Evolutionary conservation across 1,284 basidiomycete species (phyloP).

Genomic region (Marasmius tenuissimus): DNA sequence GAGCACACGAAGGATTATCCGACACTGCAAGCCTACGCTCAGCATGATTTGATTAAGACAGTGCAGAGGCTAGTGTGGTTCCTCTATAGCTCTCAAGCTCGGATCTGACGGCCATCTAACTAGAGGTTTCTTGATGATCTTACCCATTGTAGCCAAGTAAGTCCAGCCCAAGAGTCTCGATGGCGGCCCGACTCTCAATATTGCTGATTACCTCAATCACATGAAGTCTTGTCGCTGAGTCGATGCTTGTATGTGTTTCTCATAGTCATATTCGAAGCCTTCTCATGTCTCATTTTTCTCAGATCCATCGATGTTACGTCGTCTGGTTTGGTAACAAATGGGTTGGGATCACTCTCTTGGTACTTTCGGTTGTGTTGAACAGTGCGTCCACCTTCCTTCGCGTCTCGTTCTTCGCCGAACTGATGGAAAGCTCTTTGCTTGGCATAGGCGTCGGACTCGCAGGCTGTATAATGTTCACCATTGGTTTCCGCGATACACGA

Average conservation of each 20-base stretch:
- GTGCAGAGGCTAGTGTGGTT: background rate
- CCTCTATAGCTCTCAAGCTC: background rate
- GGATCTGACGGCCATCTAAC: background rate
- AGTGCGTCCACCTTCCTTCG: background rate
- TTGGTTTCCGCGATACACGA: background rate
- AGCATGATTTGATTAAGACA: conserved; percentile 1
- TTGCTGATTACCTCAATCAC: background rate
- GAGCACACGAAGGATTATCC: conserved; percentile 4
- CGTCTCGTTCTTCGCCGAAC: background rate
- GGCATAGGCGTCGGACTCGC: background rate
- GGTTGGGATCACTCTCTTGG: background rate
- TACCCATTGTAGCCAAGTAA: conserved; percentile 1
- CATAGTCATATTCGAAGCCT: background rate
- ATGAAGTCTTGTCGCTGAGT: background rate
- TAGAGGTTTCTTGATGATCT: conserved; percentile 3
- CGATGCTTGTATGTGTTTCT: background rate
- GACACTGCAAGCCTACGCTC: background rate
- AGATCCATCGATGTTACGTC: conserved; percentile 3
- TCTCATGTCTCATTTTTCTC: background rate
- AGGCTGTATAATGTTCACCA: conserved; percentile 3
- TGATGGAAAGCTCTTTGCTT: background rate
- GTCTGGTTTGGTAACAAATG: conserved; percentile 3
- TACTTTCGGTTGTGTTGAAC: background rate
- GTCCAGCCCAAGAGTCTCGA: background rate
- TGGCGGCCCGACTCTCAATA: background rate